Percentiles rank a stretch among this genome's conserved stretches.
These are phyloP conservation scores for Calendula officinalis DNA, from an alignment of 129 eudicot genomes.

Conservation along the genomic window DNA sequence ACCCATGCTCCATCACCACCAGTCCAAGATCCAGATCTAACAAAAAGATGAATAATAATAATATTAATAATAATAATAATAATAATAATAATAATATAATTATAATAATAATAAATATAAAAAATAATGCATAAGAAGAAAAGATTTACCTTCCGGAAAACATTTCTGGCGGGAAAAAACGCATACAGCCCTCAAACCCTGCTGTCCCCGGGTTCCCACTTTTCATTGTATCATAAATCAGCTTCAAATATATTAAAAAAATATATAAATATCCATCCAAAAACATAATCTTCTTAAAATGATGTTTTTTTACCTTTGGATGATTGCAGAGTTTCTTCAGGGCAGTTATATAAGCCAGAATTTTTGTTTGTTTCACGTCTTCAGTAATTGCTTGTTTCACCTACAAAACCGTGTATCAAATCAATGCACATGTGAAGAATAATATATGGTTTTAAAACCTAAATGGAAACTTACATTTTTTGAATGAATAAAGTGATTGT, in stretches of 20 bases:
- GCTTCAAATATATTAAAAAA: conserved; percentile 41
- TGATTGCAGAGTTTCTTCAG: conserved; percentile 98
- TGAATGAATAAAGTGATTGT: conserved; percentile 89
- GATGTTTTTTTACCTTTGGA: conserved; percentile 68
- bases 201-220: conserved; percentile 87
- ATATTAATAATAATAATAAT: background rate
- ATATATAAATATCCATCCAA: conserved; percentile 17
- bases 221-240: conserved; percentile 86
- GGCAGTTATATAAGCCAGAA: conserved; percentile 91
- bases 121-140: conserved; percentile 1
- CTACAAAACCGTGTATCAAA: conserved; percentile 39
- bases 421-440: conserved; percentile 10
- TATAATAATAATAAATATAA: too few species aligned
- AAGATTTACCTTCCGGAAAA: conserved; percentile 79
- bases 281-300: background rate
- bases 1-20: conserved; percentile 98
- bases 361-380: conserved; percentile 71
- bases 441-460: background rate
- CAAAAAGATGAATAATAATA: conserved; percentile 20
- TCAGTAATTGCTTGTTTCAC: conserved; percentile 78
- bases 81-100: too few species aligned
- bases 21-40: conserved; percentile 98
- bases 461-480: conserved; percentile 62
- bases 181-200: conserved; percentile 87
- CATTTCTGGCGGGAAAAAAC: conserved; percentile 90